Conservation (phyloP, 1,284 basidiomycete genomes). For the Papiliotrema terrestris region DNA sequence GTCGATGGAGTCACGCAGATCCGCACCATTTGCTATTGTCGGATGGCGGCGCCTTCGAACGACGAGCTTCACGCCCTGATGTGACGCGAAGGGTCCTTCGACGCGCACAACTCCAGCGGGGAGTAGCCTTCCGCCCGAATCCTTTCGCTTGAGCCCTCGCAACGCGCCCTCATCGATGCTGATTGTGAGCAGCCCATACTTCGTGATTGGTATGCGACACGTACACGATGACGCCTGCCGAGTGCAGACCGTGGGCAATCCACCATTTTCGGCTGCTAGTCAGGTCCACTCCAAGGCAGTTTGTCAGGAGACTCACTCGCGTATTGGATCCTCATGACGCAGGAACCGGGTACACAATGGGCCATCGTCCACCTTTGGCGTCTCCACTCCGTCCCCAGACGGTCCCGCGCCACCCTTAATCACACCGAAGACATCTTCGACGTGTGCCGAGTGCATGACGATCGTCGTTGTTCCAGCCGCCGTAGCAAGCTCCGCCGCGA, state of each 20-base stretch:
- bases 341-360: constrained; percentile 81
- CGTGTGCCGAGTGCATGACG: constrained; percentile 77
- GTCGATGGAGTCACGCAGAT: constrained; percentile 5
- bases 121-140: constrained; percentile 85
- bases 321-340: constrained; percentile 68
- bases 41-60: constrained; percentile 53
- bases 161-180: constrained; percentile 75
- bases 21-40: not conserved
- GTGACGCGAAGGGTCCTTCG: constrained; percentile 84
- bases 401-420: constrained; percentile 57
- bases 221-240: constrained; percentile 74
- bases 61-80: constrained; percentile 85
- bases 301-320: constrained; percentile 55
- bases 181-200: not conserved
- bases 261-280: constrained; percentile 73
- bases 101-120: constrained; percentile 86
- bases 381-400: constrained; percentile 26
- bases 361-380: constrained; percentile 24
- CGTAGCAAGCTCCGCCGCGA: constrained; percentile 95
- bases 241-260: constrained; percentile 87
- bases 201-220: constrained; percentile 6
- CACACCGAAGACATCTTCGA: constrained; percentile 73
- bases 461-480: constrained; percentile 94
- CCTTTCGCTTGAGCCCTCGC: constrained; percentile 72
- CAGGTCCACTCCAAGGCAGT: constrained; percentile 5